A percentile compares a stretch with the other conserved stretches of the same genome.
These are phyloP conservation scores for Oryza rufipogon DNA, from an alignment of 176 grass and related monocot species.

Conservation along the genomic window DNA sequence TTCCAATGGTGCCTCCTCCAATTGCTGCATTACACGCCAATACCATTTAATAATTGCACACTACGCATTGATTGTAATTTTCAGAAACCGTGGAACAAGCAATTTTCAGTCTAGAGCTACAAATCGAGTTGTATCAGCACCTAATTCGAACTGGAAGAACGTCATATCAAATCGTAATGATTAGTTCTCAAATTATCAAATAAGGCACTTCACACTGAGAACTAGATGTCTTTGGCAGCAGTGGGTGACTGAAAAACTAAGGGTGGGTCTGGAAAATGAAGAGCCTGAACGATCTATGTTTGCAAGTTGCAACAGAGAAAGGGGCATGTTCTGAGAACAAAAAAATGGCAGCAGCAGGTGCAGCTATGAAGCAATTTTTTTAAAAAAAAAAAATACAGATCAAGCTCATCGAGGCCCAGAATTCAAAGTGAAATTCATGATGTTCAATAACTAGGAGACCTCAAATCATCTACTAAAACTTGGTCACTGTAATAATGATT, in stretches of 20 bases:
- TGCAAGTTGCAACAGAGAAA: neutral
- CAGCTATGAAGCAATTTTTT: too few relatives aligned
- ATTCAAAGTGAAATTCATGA: too few relatives aligned
- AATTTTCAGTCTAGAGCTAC: neutral
- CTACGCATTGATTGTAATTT: neutral
- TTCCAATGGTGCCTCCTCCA: neutral
- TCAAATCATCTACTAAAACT: too few relatives aligned
- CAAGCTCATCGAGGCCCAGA: too few relatives aligned
- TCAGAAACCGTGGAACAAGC: neutral
- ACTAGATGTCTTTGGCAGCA: too few relatives aligned
- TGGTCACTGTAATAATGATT: too few relatives aligned
- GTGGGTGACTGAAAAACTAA: neutral
- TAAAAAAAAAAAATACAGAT: too few relatives aligned
- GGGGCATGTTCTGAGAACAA: neutral
- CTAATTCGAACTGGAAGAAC: neutral
- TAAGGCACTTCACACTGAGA: neutral
- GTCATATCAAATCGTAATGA: neutral
- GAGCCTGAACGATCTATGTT: too few relatives aligned
- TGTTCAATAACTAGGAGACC: too few relatives aligned
- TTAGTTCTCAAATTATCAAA: neutral
- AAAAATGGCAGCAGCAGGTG: neutral
- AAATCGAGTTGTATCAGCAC: constrained; percentile 3
- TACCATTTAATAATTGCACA: neutral
- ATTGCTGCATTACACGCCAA: constrained; percentile 24
- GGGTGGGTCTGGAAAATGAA: neutral